These are phyloP conservation scores for Talaromyces verruculosus DNA, from an alignment of 2,329 filamentous ascomycete species.

Conservation along the genomic window DNA sequence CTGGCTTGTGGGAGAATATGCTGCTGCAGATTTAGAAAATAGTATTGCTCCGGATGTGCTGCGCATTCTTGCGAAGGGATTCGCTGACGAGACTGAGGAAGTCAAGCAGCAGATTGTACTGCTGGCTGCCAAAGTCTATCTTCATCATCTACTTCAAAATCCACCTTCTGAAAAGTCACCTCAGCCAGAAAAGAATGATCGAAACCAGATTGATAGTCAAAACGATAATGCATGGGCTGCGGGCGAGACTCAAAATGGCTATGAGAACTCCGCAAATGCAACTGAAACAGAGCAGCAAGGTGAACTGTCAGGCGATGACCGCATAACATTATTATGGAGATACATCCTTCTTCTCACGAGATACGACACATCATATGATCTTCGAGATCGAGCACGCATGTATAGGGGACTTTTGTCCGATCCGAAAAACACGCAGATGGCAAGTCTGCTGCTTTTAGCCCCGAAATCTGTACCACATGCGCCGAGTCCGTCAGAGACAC, in stretches of 20 bases:
- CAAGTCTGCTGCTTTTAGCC: slow-evolving; percentile 83
- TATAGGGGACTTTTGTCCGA: slow-evolving; percentile 81
- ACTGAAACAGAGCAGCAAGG: slow-evolving; percentile 30
- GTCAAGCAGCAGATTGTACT: slow-evolving; percentile 91
- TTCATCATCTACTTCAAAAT: slow-evolving; percentile 71
- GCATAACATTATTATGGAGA: slow-evolving; percentile 75
- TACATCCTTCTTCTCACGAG: slow-evolving; percentile 82
- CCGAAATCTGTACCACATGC: slow-evolving; percentile 92
- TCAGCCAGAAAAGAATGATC: not conserved
- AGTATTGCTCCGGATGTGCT: slow-evolving; percentile 93
- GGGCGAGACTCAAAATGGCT: slow-evolving; percentile 27
- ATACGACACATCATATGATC: slow-evolving; percentile 92
- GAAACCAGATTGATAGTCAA: not conserved
- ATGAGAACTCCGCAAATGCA: slow-evolving; percentile 28
- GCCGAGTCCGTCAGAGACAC: slow-evolving; percentile 81
- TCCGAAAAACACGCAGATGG: slow-evolving; percentile 74
- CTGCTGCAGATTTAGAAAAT: slow-evolving; percentile 73
- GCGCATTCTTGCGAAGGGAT: slow-evolving; percentile 81
- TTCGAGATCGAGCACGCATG: slow-evolving; percentile 84
- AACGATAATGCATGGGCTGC: slow-evolving; percentile 34
- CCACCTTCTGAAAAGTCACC: slow-evolving; percentile 32
- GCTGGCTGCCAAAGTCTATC: slow-evolving; percentile 92
- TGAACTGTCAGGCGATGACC: slow-evolving; percentile 49
- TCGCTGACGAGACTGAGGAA: slow-evolving; percentile 76
- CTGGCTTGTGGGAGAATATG: slow-evolving; percentile 95